These are phyloP conservation scores for Pseudonectria buxi DNA, from an alignment of 2,329 filamentous ascomycete species.

Conservation along the genomic window DNA sequence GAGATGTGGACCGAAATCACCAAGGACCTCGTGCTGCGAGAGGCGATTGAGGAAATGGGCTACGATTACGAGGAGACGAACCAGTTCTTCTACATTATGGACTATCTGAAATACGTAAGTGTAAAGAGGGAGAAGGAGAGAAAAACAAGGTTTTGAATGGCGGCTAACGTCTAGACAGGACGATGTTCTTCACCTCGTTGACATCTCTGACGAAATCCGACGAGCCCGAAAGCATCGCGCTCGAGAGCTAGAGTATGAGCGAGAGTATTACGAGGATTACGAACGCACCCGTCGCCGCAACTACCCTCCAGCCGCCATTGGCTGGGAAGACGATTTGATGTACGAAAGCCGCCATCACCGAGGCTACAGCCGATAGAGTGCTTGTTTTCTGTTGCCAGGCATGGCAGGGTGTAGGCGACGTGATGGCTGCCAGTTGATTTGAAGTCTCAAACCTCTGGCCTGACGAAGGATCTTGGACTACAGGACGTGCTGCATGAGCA, in stretches of 20 bases:
- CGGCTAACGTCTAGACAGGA: slow-evolving; percentile 52
- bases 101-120: slow-evolving; percentile 82
- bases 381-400: slow-evolving; percentile 1
- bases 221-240: slow-evolving; percentile 48
- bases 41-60: slow-evolving; percentile 77
- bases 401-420: too few relatives aligned
- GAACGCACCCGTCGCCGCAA: slow-evolving; percentile 35
- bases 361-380: slow-evolving; percentile 20
- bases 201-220: slow-evolving; percentile 77
- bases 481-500: slow-evolving; percentile 3
- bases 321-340: slow-evolving; percentile 62
- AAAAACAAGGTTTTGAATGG: background rate
- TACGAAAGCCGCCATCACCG: slow-evolving; percentile 45
- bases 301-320: slow-evolving; percentile 45
- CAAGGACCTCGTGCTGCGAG: slow-evolving; percentile 79
- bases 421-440: too few relatives aligned
- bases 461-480: slow-evolving; percentile 3
- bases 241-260: slow-evolving; percentile 52
- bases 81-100: slow-evolving; percentile 85
- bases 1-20: slow-evolving; percentile 97
- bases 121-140: background rate
- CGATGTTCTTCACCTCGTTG: slow-evolving; percentile 77
- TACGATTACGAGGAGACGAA: slow-evolving; percentile 91
- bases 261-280: slow-evolving; percentile 46
- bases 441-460: too few relatives aligned